A percentile compares a stretch with the other conserved stretches of the same genome.
phyloP scores from a whole-genome alignment of 1,139 yeast genomes.

The Yamadazyma mexicana region DNA sequence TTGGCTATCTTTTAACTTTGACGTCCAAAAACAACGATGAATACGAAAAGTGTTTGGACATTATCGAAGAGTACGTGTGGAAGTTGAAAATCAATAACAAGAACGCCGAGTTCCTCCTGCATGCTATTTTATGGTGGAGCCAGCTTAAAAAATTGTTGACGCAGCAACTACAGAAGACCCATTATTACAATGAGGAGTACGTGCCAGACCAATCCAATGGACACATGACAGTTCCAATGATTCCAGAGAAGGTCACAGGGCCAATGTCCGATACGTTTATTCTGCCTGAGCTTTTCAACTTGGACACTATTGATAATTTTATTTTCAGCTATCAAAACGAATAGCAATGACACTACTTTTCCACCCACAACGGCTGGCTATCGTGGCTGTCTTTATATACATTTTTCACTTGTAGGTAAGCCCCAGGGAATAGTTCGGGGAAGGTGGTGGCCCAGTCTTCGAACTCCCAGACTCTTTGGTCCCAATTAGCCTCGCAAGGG shows the following conservation, averaged over 20 bases:
- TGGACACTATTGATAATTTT: constrained; percentile 12
- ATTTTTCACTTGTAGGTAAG: not conserved
- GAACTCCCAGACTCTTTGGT: constrained; percentile 41
- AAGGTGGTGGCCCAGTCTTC: constrained; percentile 27
- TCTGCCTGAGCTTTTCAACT: constrained; percentile 14
- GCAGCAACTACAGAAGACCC: constrained; percentile 3
- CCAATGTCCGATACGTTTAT: constrained; percentile 8
- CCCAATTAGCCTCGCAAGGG: constrained; percentile 44
- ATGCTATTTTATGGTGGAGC: constrained; percentile 16
- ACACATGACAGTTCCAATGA: not conserved
- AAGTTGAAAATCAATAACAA: constrained; percentile 15
- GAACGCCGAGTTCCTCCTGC: constrained; percentile 16
- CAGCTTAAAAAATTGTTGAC: constrained; percentile 8
- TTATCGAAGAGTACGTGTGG: constrained; percentile 16
- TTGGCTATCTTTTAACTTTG: constrained; percentile 13
- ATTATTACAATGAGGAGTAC: constrained; percentile 8
- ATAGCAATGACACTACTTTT: not conserved
- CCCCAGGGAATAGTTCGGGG: constrained; percentile 41
- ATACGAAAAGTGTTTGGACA: constrained; percentile 12
- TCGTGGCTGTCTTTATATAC: not conserved
- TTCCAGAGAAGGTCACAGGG: not conserved
- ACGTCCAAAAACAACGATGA: constrained; percentile 11
- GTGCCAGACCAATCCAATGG: not conserved
- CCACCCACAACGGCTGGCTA: not conserved
- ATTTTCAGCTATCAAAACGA: constrained; percentile 10